phyloP scores from a whole-genome alignment of 2,329 filamentous ascomycete genomes.

The Taxawa tesnikishii region DNA sequence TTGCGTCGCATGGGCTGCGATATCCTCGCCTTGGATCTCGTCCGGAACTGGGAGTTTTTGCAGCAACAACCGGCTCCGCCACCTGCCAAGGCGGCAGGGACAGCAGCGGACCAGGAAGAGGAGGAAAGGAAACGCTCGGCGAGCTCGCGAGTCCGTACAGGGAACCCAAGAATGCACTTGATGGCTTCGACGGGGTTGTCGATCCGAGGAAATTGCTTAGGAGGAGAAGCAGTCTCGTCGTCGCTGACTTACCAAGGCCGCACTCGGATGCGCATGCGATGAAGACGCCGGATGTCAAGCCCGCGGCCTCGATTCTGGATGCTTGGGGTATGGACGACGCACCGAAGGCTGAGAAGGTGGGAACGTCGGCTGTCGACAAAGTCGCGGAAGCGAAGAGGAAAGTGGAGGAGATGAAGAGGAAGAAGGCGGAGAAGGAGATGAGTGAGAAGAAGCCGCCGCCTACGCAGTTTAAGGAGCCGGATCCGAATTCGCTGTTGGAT shows the following conservation, averaged over 20 bases:
- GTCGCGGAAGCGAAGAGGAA: conserved; percentile 17
- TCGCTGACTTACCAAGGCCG: conserved; percentile 56
- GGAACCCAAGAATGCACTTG: conserved; percentile 8
- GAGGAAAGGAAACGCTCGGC: conserved; percentile 19
- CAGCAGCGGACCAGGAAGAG: conserved; percentile 4
- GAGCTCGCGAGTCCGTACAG: conserved; percentile 6
- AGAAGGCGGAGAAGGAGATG: conserved; percentile 15
- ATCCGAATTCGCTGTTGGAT: conserved; percentile 75
- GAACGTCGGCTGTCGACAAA: conserved; percentile 11
- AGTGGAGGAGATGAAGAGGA: conserved; percentile 24
- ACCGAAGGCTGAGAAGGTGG: background rate
- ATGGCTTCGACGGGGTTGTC: conserved; percentile 24
- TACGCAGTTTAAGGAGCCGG: conserved; percentile 84
- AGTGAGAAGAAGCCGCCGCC: conserved; percentile 45
- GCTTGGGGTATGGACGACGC: conserved; percentile 6
- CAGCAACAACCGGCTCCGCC: conserved; percentile 1
- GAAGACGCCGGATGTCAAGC: conserved; percentile 23
- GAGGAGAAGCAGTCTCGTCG: conserved; percentile 64
- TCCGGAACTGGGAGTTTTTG: conserved; percentile 68
- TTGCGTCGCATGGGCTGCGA: conserved; percentile 52
- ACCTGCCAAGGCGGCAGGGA: no score
- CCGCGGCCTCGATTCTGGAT: conserved; percentile 16
- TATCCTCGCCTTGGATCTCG: conserved; percentile 72
- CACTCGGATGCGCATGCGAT: no score
- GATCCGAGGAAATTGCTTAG: conserved; percentile 58